Conservation (phyloP, 805 yeast species). For the Suhomyces sp. region DNA sequence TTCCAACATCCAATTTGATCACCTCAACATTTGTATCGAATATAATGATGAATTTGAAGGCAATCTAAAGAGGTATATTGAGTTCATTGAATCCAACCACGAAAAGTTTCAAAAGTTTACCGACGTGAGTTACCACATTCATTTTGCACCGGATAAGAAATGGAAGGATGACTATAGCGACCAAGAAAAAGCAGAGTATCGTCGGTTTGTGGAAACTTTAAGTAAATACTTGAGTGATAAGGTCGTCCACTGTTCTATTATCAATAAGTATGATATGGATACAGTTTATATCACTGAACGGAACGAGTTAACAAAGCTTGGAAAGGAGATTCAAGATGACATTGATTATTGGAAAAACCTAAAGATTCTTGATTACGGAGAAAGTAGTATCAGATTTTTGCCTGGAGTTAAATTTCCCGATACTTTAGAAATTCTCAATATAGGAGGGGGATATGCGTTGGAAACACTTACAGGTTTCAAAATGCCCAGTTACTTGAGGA, state of each 20-base stretch:
- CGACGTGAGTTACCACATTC: conserved; percentile 35
- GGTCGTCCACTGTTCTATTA: conserved; percentile 39
- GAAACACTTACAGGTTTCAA: conserved; percentile 41
- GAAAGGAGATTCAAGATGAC: conserved; percentile 39
- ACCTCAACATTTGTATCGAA: conserved; percentile 31
- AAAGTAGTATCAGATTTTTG: conserved; percentile 35
- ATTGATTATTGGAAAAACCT: conserved; percentile 35
- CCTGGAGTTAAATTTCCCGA: conserved; percentile 43
- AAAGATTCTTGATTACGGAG: conserved; percentile 36
- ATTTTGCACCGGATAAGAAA: conserved; percentile 29
- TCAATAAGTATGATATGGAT: conserved; percentile 34
- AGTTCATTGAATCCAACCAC: conserved; percentile 20
- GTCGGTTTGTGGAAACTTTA: conserved; percentile 22
- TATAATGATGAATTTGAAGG: conserved; percentile 29
- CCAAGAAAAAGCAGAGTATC: conserved; percentile 25
- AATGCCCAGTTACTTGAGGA: conserved; percentile 32
- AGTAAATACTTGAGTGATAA: conserved; percentile 23
- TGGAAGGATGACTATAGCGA: conserved; percentile 31
- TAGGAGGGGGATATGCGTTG: conserved; percentile 40
- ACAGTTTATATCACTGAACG: conserved; percentile 36
- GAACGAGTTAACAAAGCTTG: conserved; percentile 30
- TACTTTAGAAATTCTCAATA: conserved; percentile 34
- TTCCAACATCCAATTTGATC: conserved; percentile 17
- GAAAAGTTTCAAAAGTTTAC: conserved; percentile 14
- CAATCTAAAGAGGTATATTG: conserved; percentile 20